Evolutionary conservation across 108 stramenopile species (phyloP), one percentile per base, ranked within the genome.

Genomic region (Thalassiosira profunda): DNA sequence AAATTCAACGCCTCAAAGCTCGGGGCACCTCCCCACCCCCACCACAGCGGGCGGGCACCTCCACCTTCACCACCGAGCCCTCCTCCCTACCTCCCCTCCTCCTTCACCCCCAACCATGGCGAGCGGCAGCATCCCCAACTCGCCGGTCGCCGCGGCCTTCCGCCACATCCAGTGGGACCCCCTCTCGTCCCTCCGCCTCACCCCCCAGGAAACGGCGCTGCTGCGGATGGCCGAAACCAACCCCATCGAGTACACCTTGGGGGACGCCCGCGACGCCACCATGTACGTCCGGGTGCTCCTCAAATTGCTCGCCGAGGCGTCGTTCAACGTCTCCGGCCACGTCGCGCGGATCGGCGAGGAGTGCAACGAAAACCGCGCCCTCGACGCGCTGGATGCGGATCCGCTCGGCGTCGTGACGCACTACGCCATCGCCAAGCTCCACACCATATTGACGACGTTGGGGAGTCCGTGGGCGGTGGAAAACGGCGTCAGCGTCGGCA

Each of bases 141-240:
- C 91, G 24, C 91, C 88, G 5, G 91, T 93, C 21, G 81, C 88
- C 30, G 37, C 67, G 8, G 93, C 93, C 55, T 81, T 81, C 69
- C 59, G 66, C 26, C 74, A 76, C 42, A 75, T 79, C 11, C 72
- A 73, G 58, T 94, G 93, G 93, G 93, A 94, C 58, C 84, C 93
- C 9, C 49, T 94, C 23, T 82, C 79, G 1, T 89, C 90, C 7
- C 83, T 94, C 34, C 86, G 88, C 37, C 79, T 94, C 8, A 91
- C 93, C 49, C 88, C 93, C 4, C 93, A 94, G 63, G 93, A 94
- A 56, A 91, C 93, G 1, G 93, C 93, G 0, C 60, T 94, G 14
- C 74, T 94, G 44, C 87, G 93, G 42, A 94, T 94, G 93, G 93
- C 93, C 21, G 93, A 94, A 53, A 94, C 90, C 25, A 94, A 94